These are phyloP conservation scores for Fusarium mangiferae DNA, from an alignment of 2,329 filamentous ascomycete genomes.

Conservation along the genomic window DNA sequence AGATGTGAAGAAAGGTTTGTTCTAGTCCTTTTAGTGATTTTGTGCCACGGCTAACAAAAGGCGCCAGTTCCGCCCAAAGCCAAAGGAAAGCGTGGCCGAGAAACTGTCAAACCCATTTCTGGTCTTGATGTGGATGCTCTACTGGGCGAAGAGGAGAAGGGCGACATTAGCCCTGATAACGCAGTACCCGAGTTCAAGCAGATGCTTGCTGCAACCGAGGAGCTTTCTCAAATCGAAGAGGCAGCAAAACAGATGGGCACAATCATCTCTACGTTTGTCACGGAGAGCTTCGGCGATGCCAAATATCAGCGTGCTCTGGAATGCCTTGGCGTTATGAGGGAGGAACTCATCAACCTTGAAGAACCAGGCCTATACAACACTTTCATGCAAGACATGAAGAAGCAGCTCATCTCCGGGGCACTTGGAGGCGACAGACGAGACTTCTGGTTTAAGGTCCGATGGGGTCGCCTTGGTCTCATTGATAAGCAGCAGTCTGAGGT, in stretches of 20 bases:
- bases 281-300: slow-evolving; percentile 77
- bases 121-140: slow-evolving; percentile 88
- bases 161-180: slow-evolving; percentile 70
- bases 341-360: slow-evolving; percentile 80
- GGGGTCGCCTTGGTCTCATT: slow-evolving; percentile 77
- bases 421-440: slow-evolving; percentile 82
- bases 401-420: slow-evolving; percentile 72
- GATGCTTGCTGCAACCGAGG: slow-evolving; percentile 69
- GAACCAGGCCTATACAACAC: slow-evolving; percentile 81
- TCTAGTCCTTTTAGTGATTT: neutral
- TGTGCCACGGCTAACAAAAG: slow-evolving; percentile 24
- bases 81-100: slow-evolving; percentile 76
- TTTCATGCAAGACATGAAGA: slow-evolving; percentile 77
- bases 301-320: slow-evolving; percentile 81
- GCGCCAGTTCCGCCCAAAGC: slow-evolving; percentile 77
- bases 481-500: slow-evolving; percentile 69
- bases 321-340: slow-evolving; percentile 79
- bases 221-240: slow-evolving; percentile 70
- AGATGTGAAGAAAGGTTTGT: slow-evolving; percentile 82
- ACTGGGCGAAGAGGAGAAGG: slow-evolving; percentile 66
- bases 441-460: slow-evolving; percentile 82
- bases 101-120: slow-evolving; percentile 84
- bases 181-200: slow-evolving; percentile 93
- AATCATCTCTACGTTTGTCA: slow-evolving; percentile 76
- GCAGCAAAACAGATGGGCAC: slow-evolving; percentile 78